Evolutionary conservation across 192 early-diverging fungal species (phyloP), one percentile per base, ranked within the genome.

Genomic region (Cladochytrium replicatum): DNA sequence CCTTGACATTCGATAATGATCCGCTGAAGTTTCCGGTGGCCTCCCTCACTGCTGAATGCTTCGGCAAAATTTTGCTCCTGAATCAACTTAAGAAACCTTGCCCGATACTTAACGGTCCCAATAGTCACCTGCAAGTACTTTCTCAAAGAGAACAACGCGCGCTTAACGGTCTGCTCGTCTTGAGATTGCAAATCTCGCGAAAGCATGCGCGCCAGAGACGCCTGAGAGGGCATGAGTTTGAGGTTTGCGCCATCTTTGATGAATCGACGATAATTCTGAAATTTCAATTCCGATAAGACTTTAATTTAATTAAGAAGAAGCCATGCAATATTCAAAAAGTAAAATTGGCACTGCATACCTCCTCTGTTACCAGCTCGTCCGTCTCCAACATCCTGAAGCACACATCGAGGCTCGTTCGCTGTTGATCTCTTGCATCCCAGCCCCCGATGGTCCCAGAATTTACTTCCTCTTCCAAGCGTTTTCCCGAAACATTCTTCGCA

Each of bases 1-100:
- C 82, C 81, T 52, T 54, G 61, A 1, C 61, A 43, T 23, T 68
- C 73, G 42, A 71, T 70, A 32, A 84, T 79, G 32, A 72, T 61
- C 11, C 72, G 70, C 34, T 82, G 78, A 8, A 84, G 58, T 17
- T 67, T 67, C 32, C 68, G 54, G 21, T 80, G 52, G 7, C 82
- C 82, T 9, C 66, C 74, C 27, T 65, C 42, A 25, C 58, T 49
- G 31, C 83, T 58, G 41, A 85, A 84, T 48, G 78, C 81, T 28
- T 71, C 61, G 1, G 67, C 71, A 61, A 84, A 84, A 38, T 85
- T 77, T 1, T 63, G 55, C 59, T 84, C 82, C 81, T 81, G 42
- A 2, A 25, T 6, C 29, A 22, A 23, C 17, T 9, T 24, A 6
- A 13, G 5, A 24, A 48, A 6, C 21, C 0, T 19, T 40, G 1